Percentiles rank a stretch among this genome's conserved stretches.
phyloP scores from a whole-genome alignment of 352 stramenopile species.

The Phytophthora pseudosyringae region DNA sequence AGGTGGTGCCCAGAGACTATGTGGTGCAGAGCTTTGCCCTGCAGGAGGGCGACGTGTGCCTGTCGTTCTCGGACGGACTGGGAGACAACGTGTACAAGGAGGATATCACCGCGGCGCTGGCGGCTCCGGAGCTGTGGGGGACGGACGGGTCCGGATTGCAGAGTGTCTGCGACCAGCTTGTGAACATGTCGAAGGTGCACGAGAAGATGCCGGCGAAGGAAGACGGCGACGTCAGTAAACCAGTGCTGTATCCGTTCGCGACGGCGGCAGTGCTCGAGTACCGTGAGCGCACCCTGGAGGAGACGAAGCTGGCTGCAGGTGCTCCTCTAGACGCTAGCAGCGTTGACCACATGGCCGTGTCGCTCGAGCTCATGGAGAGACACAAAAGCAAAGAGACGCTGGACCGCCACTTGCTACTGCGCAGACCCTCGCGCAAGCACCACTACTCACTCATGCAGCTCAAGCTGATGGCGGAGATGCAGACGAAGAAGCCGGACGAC shows the following conservation, averaged over 20 bases:
- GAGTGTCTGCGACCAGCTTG: constrained; percentile 56
- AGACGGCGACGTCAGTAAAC: background rate
- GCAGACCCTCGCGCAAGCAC: constrained; percentile 56
- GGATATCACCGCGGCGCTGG: constrained; percentile 50
- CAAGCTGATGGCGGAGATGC: constrained; percentile 76
- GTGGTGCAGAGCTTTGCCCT: constrained; percentile 74
- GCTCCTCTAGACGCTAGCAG: constrained; percentile 23
- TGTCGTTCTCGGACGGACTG: constrained; percentile 82
- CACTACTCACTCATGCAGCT: constrained; percentile 80
- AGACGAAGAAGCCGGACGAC: constrained; percentile 81
- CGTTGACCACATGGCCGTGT: constrained; percentile 55
- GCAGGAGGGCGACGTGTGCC: constrained; percentile 56
- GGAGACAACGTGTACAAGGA: constrained; percentile 86
- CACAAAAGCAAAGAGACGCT: constrained; percentile 64
- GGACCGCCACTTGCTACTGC: constrained; percentile 58
- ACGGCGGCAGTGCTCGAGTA: constrained; percentile 73
- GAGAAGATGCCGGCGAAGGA: constrained; percentile 17
- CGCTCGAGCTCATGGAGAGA: constrained; percentile 53
- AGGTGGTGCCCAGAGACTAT: constrained; percentile 61
- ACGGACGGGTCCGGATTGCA: constrained; percentile 41
- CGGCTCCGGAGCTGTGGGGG: constrained; percentile 29
- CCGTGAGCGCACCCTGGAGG: constrained; percentile 53
- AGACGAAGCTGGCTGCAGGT: constrained; percentile 27
- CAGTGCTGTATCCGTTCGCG: constrained; percentile 63
- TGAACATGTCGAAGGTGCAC: constrained; percentile 51